A percentile compares a stretch with the other conserved stretches of the same genome.
Conservation (phyloP, 441 rosid species). For the Theobroma grandiflorum region DNA sequence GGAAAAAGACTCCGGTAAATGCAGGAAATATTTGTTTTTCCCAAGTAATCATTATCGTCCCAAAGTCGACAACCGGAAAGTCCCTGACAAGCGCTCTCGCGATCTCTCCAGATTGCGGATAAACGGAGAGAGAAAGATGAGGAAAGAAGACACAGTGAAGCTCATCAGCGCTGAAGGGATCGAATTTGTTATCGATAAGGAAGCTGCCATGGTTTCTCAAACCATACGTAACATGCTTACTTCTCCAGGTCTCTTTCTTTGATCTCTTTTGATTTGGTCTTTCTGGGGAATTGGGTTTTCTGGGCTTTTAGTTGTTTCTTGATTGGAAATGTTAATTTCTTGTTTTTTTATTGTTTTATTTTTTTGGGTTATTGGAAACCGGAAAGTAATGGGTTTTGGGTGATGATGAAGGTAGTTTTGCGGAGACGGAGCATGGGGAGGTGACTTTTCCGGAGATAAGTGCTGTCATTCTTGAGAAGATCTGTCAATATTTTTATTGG, state of each 20-base stretch:
- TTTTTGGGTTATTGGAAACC: neutral
- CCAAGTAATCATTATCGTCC: neutral
- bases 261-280: neutral
- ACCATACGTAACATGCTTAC: constrained; percentile 97
- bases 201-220: constrained; percentile 98
- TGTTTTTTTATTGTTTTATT: neutral
- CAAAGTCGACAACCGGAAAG: neutral
- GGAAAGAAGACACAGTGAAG: constrained; percentile 82
- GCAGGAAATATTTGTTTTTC: neutral
- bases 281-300: constrained; percentile 15
- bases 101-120: neutral
- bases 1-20: neutral
- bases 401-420: constrained; percentile 62
- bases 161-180: constrained; percentile 92
- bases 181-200: constrained; percentile 87
- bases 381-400: constrained; percentile 11
- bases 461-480: constrained; percentile 89
- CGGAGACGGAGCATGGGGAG: constrained; percentile 83
- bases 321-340: neutral
- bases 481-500: constrained; percentile 96
- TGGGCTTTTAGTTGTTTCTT: neutral
- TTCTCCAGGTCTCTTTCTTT: constrained; percentile 71
- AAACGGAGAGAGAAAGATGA: constrained; percentile 40
- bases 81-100: neutral
- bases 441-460: constrained; percentile 95